These are phyloP conservation scores for Populus alba DNA, from an alignment of 345 rosid genomes.

Conservation along the genomic window DNA sequence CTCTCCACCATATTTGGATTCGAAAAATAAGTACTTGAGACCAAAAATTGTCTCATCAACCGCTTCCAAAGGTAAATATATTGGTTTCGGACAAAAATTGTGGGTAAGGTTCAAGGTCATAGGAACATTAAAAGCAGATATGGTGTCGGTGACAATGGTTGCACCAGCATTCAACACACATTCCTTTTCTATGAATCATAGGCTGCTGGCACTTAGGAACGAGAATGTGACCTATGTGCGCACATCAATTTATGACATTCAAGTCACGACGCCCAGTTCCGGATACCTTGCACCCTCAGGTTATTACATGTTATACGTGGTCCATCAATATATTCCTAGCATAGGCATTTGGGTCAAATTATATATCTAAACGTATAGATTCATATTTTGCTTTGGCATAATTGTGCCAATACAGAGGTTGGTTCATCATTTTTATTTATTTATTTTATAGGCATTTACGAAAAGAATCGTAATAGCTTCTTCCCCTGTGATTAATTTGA, in stretches of 20 bases:
- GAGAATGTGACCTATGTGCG: conserved; percentile 29
- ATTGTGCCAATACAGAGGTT: not conserved
- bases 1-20: conserved; percentile 55
- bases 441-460: not conserved
- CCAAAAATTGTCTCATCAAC: conserved; percentile 44
- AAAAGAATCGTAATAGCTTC: not conserved
- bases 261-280: conserved; percentile 47
- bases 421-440: not conserved
- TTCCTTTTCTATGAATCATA: conserved; percentile 76
- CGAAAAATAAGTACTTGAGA: conserved; percentile 28
- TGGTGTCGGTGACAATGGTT: conserved; percentile 58
- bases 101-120: conserved; percentile 35
- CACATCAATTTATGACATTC: conserved; percentile 31
- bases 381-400: not conserved
- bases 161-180: conserved; percentile 76
- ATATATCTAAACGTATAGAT: not conserved
- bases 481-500: too few relatives aligned
- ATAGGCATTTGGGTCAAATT: conserved; percentile 63
- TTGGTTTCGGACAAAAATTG: conserved; percentile 28
- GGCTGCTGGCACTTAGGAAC: conserved; percentile 53
- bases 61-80: not conserved
- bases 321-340: conserved; percentile 65
- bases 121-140: not conserved
- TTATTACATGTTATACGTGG: conserved; percentile 65
- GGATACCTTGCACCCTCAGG: conserved; percentile 61